Evolutionary conservation across 139 green algal genomes (phyloP).

Genomic region (Microglena sp.): DNA sequence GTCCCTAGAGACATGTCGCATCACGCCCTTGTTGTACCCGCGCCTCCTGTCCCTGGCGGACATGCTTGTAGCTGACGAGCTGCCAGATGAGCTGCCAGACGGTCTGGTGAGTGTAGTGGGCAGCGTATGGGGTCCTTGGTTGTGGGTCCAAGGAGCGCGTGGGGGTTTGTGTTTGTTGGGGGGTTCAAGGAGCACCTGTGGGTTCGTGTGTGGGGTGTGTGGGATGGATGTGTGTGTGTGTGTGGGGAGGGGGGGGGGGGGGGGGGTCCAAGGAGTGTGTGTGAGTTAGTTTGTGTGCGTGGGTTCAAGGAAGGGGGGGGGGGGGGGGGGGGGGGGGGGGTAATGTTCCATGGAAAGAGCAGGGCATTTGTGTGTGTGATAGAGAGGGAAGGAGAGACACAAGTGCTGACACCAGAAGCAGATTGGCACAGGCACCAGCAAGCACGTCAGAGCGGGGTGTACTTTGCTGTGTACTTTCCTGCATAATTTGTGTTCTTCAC

Average conservation of each 20-base stretch:
- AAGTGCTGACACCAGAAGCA: no score
- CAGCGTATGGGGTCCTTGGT: background rate
- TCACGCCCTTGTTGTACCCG: conserved; percentile 52
- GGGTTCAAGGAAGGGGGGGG: no score
- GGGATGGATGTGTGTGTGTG: background rate
- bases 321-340: no score
- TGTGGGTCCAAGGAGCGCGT: conserved; percentile 4
- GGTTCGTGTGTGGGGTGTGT: background rate
- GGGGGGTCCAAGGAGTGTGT: background rate
- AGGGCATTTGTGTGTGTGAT: no score
- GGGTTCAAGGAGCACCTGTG: conserved; percentile 3
- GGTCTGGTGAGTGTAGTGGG: background rate
- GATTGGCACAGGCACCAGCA: background rate
- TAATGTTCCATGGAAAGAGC: no score
- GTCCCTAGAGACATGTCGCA: conserved; percentile 28
- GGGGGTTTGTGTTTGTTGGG: no score
- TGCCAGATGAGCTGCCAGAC: background rate
- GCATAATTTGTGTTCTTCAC: no score
- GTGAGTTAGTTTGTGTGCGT: no score
- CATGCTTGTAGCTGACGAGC: conserved; percentile 4
- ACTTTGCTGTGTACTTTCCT: no score
- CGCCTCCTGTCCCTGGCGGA: conserved; percentile 47
- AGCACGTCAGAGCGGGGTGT: background rate
- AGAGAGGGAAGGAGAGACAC: no score
- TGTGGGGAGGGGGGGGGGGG: background rate